These are phyloP conservation scores for Aspergillus asperescens DNA, from an alignment of 495 filamentous ascomycete species.

Conservation along the genomic window DNA sequence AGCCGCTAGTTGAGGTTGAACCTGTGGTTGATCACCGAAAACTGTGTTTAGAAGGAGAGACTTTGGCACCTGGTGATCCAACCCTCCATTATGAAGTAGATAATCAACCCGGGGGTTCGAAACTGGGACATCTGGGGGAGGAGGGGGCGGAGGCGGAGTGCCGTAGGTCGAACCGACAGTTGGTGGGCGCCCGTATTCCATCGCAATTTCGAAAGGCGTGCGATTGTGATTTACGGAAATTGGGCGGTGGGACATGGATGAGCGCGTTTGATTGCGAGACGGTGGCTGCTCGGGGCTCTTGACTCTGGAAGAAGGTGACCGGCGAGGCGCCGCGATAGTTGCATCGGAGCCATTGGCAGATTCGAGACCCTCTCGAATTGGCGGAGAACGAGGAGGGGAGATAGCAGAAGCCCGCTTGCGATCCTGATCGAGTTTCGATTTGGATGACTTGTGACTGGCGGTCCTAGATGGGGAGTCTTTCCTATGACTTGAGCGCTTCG, in stretches of 20 bases:
- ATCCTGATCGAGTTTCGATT: constrained; percentile 31
- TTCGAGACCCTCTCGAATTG: constrained; percentile 38
- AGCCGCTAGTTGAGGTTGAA: constrained; percentile 40
- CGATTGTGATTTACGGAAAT: constrained; percentile 12
- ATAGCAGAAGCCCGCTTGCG: constrained; percentile 32
- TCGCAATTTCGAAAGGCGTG: constrained; percentile 34
- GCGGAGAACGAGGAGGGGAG: constrained; percentile 33
- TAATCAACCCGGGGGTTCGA: constrained; percentile 83
- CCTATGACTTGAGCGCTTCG: constrained; percentile 28
- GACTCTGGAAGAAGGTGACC: constrained; percentile 37
- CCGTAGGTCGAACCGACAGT: constrained; percentile 29
- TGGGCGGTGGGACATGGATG: constrained; percentile 33
- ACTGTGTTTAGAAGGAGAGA: constrained; percentile 52
- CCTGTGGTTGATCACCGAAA: constrained; percentile 29
- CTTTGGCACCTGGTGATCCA: constrained; percentile 60
- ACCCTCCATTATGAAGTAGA: constrained; percentile 77
- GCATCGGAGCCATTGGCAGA: constrained; percentile 57
- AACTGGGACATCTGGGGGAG: constrained; percentile 62
- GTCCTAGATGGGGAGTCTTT: constrained; percentile 32
- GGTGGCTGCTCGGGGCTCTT: constrained; percentile 38
- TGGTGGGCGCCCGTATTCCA: constrained; percentile 40
- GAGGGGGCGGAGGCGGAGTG: constrained; percentile 73
- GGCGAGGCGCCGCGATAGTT: constrained; percentile 60
- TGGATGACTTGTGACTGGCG: constrained; percentile 32
- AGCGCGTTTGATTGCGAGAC: constrained; percentile 37